Percentiles rank a stretch among this genome's conserved stretches.
Conservation (phyloP, 2,329 filamentous ascomycete species). For the Pyricularia grisea region DNA sequence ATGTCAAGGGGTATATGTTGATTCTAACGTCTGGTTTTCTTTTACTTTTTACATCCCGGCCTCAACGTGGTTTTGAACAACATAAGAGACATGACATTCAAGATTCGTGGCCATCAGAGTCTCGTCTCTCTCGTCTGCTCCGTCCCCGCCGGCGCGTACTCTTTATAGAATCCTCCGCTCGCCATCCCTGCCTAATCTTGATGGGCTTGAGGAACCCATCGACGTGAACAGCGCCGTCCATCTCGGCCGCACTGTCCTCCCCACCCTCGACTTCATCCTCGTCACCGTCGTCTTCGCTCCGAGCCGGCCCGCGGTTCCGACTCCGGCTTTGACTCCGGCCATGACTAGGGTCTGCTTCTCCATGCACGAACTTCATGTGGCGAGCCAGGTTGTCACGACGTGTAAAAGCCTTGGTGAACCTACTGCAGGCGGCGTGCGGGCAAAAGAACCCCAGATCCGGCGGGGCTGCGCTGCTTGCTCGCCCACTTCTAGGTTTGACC, state of each 20-base stretch:
- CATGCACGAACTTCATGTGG: constrained; percentile 36
- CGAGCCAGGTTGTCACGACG: constrained; percentile 24
- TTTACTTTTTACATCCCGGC: no score
- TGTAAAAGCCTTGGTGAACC: constrained; percentile 25
- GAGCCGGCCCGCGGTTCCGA: not conserved
- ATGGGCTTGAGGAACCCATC: constrained; percentile 58
- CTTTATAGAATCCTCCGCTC: constrained; percentile 19
- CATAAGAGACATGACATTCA: not conserved
- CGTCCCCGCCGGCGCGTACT: not conserved
- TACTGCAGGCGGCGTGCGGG: constrained; percentile 24
- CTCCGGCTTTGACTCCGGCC: not conserved
- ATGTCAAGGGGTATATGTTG: no score
- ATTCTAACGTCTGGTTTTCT: no score
- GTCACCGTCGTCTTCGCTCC: not conserved
- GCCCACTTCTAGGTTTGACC: not conserved
- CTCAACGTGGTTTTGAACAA: no score
- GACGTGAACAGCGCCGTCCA: constrained; percentile 54
- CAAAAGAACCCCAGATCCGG: constrained; percentile 7
- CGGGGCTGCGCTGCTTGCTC: not conserved
- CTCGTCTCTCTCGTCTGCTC: not conserved
- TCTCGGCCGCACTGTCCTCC: constrained; percentile 38
- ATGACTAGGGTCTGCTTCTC: constrained; percentile 5
- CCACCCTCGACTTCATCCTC: constrained; percentile 18
- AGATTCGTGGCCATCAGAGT: not conserved
- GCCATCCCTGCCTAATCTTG: constrained; percentile 36